A percentile compares a stretch with the other conserved stretches of the same genome.
phyloP scores from a whole-genome alignment of 2,329 filamentous ascomycete genomes.

The Cercospora nicotianae region DNA sequence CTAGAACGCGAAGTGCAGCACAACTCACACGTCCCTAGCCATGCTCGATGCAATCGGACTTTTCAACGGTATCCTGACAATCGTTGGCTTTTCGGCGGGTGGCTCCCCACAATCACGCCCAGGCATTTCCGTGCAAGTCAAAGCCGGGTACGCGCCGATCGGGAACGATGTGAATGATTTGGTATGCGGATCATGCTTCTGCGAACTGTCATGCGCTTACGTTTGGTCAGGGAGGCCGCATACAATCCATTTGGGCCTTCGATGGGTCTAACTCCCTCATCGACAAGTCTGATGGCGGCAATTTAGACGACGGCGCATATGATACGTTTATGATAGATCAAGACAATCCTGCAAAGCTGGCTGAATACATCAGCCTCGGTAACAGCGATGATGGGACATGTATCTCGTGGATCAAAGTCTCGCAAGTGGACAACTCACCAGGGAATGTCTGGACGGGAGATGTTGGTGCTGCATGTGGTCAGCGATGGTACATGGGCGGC shows the following conservation, averaged over 20 bases:
- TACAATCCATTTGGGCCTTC: background rate
- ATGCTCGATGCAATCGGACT: background rate
- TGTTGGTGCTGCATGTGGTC: background rate
- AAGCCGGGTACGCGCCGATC: background rate
- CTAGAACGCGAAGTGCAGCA: too few species aligned
- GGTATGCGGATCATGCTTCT: background rate
- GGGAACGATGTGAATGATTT: background rate
- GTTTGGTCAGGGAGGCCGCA: background rate
- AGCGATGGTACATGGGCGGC: background rate
- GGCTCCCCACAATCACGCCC: background rate
- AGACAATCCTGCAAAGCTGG: background rate
- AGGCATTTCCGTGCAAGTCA: background rate
- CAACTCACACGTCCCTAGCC: too few species aligned
- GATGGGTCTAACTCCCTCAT: background rate
- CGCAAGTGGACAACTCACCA: background rate
- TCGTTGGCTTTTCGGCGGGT: background rate
- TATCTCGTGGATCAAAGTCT: conserved; percentile 4
- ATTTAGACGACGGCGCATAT: background rate
- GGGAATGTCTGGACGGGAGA: background rate
- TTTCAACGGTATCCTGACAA: background rate
- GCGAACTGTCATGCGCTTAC: background rate
- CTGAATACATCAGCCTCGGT: background rate
- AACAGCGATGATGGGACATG: conserved; percentile 6
- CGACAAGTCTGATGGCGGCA: background rate
- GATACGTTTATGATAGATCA: background rate